phyloP scores from a whole-genome alignment of 2,329 filamentous ascomycete genomes.

The Diplocarpon rosae region DNA sequence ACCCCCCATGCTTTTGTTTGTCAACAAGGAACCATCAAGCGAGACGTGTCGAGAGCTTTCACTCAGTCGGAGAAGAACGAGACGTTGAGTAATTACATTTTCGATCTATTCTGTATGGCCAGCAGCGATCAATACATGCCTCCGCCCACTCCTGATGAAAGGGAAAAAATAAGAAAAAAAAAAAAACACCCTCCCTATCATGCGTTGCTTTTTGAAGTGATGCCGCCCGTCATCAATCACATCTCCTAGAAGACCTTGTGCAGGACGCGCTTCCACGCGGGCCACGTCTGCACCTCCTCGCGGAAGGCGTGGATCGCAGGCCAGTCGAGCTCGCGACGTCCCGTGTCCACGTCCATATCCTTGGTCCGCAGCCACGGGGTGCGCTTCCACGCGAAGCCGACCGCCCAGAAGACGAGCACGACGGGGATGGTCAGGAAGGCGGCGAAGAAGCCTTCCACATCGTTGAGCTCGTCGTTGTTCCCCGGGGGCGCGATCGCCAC shows the following conservation, averaged over 20 bases:
- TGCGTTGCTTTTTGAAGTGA: too few species aligned
- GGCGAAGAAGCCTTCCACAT: constrained; percentile 5
- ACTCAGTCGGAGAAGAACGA: too few species aligned
- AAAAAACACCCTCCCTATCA: too few species aligned
- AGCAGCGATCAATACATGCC: too few species aligned
- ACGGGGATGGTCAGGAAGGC: constrained; percentile 8
- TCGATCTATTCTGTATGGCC: too few species aligned
- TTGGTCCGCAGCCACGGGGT: constrained; percentile 2
- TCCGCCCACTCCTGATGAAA: too few species aligned
- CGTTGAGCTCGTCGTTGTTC: constrained; percentile 2
- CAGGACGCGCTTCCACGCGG: constrained; percentile 3
- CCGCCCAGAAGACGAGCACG: constrained; percentile 5
- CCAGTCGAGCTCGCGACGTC: constrained; percentile 6
- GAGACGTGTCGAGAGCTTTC: too few species aligned
- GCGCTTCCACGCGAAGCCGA: constrained; percentile 9
- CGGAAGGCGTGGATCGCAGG: constrained; percentile 5
- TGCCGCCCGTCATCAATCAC: too few species aligned
- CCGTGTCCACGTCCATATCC: constrained; percentile 8
- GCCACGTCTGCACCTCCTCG: constrained; percentile 1
- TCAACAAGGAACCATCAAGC: too few species aligned
- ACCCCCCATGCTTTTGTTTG: too few species aligned
- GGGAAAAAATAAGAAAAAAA: too few species aligned
- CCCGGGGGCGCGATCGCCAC: constrained; percentile 2
- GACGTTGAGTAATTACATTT: too few species aligned
- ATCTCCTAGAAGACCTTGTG: constrained; percentile 5